Base-by-base conservation (phyloP, 495 filamentous ascomycete genomes). In the Apodospora peruviana region DNA sequence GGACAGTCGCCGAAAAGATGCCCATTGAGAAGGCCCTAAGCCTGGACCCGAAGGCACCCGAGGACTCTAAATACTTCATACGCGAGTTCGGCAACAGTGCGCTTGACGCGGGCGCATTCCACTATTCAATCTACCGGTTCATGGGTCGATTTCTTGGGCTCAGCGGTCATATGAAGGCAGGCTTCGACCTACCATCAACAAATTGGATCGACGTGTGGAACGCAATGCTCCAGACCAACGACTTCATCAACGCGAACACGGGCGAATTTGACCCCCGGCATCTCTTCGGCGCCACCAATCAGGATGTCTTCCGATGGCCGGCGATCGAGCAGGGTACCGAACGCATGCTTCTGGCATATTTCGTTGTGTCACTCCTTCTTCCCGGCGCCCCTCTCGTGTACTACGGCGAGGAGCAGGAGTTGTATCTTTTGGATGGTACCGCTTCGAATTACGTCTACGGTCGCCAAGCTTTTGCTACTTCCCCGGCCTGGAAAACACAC, bases 231-330 rank as follows among this genome's bases (percentile, higher is more conserved):
- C 59, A 69, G 37, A 82, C 77, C 14, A 86, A 88, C 53, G 84
- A 88, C 54, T 54, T 87, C 49, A 57, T 77, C 50, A 87, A 86
- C 49, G 70, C 80, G 4, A 81, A 83, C 58, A 85, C 77, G 2
- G 82, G 80, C 40, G 66, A 75, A 47, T 86, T 86, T 47, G 84
- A 88, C 55, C 84, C 84, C 4, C 73, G 85, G 12, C 84, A 88
- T 56, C 77, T 87, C 72, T 87, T 79, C 42, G 85, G 85, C 22
- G 73, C 72, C 2, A 83, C 81, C 5, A 87, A 87, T 55, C 85
- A 88, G 63, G 85, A 88, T 57, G 82, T 88, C 4, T 86, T 88
- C 61, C 76, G 84, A 8, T 88, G 85, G 85, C 84, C 85, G 7
- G 72, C 80, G 3, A 71, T 88, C 40, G 65, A 73, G n/a, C 70